Percentiles rank a stretch among this genome's conserved stretches.
Evolutionary conservation across 192 early-diverging fungal species (phyloP).

Genomic region (Dispira simplex): DNA sequence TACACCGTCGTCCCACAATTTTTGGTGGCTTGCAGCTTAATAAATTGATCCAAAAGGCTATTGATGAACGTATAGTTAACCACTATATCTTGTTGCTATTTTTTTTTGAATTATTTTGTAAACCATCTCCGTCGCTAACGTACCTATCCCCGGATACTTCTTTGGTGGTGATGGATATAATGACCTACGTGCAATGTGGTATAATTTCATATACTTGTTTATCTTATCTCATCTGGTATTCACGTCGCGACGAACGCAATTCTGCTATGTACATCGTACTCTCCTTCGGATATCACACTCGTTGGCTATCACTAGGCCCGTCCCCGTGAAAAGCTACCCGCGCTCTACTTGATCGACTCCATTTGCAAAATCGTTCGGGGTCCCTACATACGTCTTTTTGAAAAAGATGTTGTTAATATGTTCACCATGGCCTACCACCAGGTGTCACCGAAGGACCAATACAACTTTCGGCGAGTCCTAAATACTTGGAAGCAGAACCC

Average conservation of each 20-base stretch:
- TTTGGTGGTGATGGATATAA: neutral
- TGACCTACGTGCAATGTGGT: neutral
- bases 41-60: no score
- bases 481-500: constrained; percentile 69
- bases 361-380: constrained; percentile 89
- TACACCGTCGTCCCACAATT: no score
- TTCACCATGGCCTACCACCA: constrained; percentile 64
- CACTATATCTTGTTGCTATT: no score
- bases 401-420: constrained; percentile 45
- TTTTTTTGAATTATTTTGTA: no score
- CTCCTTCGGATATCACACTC: neutral
- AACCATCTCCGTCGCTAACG: neutral
- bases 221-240: neutral
- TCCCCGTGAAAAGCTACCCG: constrained; percentile 66
- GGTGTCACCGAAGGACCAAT: constrained; percentile 44
- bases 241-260: neutral
- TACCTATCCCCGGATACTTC: neutral
- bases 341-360: constrained; percentile 87
- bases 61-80: no score
- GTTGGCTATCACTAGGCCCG: constrained; percentile 36
- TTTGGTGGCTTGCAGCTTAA: no score
- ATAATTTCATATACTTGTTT: neutral
- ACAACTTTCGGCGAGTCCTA: constrained; percentile 59
- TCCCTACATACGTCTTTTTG: constrained; percentile 55
- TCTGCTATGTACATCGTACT: neutral